Evolutionary conservation across 305 asterid genomes (phyloP).

Genomic region (Fraxinus velutina): DNA sequence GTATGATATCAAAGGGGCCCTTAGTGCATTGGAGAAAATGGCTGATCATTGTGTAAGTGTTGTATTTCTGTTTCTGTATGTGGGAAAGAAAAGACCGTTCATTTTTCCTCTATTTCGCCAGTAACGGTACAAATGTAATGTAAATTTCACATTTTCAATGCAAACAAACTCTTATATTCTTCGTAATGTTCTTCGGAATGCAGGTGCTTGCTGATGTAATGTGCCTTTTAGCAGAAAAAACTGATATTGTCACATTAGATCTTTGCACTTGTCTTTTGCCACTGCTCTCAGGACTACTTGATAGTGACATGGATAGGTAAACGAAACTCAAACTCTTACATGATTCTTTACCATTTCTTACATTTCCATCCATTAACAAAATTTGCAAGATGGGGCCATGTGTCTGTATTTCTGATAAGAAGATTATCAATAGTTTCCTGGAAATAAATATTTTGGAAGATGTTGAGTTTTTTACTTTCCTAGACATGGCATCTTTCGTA

Average conservation of each 20-base stretch:
- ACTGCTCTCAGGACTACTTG: slow-evolving; percentile 68
- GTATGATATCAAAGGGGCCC: slow-evolving; percentile 81
- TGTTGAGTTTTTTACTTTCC: not conserved
- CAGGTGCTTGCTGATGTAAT: slow-evolving; percentile 95
- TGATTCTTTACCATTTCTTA: slow-evolving; percentile 7
- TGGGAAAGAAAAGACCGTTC: not conserved
- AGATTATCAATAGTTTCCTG: slow-evolving; percentile 6
- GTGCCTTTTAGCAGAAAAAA: slow-evolving; percentile 66
- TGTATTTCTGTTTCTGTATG: slow-evolving; percentile 20
- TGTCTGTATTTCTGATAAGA: not conserved
- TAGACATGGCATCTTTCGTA: slow-evolving; percentile 2
- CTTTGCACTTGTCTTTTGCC: slow-evolving; percentile 86
- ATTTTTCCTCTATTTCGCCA: not conserved
- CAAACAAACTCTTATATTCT: slow-evolving; percentile 14
- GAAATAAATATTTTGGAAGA: not conserved
- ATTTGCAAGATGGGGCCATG: not conserved
- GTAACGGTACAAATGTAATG: slow-evolving; percentile 16
- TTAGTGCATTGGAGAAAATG: slow-evolving; percentile 68
- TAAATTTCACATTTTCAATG: slow-evolving; percentile 18
- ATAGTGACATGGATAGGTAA: slow-evolving; percentile 81
- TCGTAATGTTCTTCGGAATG: slow-evolving; percentile 26
- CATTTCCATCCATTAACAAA: slow-evolving; percentile 8
- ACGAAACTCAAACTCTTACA: not conserved
- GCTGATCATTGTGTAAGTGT: slow-evolving; percentile 78
- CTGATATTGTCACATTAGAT: slow-evolving; percentile 72